A percentile compares a stretch with the other conserved stretches of the same genome.
Evolutionary conservation across 176 grass and related monocot genomes (phyloP).

Genomic region (Musa acuminata): DNA sequence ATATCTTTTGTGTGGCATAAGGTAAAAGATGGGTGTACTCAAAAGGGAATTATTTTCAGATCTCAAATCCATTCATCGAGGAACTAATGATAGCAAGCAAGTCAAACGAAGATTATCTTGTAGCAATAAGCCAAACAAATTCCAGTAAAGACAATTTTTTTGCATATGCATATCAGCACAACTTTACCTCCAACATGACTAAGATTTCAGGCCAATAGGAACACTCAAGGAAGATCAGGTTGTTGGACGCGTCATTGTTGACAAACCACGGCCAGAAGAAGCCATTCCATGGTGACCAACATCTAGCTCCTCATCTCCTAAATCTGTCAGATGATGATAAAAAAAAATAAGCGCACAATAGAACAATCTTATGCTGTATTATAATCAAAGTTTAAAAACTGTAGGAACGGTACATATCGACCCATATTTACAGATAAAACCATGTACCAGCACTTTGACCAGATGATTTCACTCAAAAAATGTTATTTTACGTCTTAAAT

Average conservation of each 20-base stretch:
- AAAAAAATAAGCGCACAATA: slow-evolving; percentile 14
- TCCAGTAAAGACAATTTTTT: not conserved
- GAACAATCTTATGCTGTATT: not conserved
- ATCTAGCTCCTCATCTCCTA: slow-evolving; percentile 53
- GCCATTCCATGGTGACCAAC: slow-evolving; percentile 44
- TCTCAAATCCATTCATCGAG: not conserved
- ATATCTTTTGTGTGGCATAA: no score
- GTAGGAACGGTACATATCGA: not conserved
- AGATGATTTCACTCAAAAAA: no score
- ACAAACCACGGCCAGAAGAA: slow-evolving; percentile 64
- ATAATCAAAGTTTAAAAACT: not conserved
- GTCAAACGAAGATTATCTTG: not conserved
- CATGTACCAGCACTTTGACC: no score
- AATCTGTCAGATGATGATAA: not conserved
- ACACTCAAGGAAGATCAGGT: slow-evolving; percentile 30
- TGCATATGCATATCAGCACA: not conserved
- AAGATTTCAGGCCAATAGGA: not conserved
- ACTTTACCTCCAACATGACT: not conserved
- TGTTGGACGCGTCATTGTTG: slow-evolving; percentile 96
- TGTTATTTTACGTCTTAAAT: no score
- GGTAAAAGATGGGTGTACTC: no score
- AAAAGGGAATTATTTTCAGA: not conserved
- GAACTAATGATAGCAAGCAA: not conserved
- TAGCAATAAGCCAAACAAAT: not conserved
- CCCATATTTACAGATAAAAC: no score